These are phyloP conservation scores for Coemansia sp. DNA, from an alignment of 192 early-diverging fungal species.

Conservation along the genomic window DNA sequence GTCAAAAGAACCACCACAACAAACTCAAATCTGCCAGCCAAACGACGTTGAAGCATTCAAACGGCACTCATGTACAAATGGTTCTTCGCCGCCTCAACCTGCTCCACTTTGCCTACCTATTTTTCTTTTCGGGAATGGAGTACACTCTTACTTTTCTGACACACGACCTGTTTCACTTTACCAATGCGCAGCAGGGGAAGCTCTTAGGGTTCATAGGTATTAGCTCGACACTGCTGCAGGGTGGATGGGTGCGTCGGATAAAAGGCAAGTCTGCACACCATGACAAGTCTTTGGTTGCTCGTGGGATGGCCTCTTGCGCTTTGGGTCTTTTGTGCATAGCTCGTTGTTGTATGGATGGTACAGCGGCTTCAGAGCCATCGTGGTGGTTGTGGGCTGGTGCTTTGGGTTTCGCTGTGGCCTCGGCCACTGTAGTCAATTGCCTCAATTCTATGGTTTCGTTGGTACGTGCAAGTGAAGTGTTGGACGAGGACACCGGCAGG, in stretches of 20 bases:
- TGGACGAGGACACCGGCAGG: slow-evolving; percentile 57
- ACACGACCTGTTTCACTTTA: slow-evolving; percentile 84
- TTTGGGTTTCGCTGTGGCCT: slow-evolving; percentile 83
- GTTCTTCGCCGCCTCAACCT: slow-evolving; percentile 59
- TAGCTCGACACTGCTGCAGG: slow-evolving; percentile 84
- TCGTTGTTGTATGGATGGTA: neutral
- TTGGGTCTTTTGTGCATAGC: slow-evolving; percentile 10
- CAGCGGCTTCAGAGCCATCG: slow-evolving; percentile 42
- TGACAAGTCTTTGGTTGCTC: slow-evolving; percentile 56
- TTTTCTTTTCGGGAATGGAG: slow-evolving; percentile 97
- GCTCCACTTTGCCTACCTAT: slow-evolving; percentile 84
- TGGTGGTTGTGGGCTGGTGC: slow-evolving; percentile 71
- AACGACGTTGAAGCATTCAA: neutral
- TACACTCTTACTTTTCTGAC: slow-evolving; percentile 97
- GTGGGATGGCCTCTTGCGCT: slow-evolving; percentile 8
- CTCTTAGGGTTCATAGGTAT: slow-evolving; percentile 88
- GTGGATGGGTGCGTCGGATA: slow-evolving; percentile 84
- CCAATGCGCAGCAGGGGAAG: slow-evolving; percentile 84
- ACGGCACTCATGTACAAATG: slow-evolving; percentile 4
- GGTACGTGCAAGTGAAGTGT: slow-evolving; percentile 8
- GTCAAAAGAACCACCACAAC: neutral
- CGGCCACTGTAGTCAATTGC: slow-evolving; percentile 92
- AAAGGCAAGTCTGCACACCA: slow-evolving; percentile 55
- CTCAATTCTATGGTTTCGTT: slow-evolving; percentile 65
- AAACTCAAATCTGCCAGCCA: neutral